Base-by-base conservation (phyloP, 306 rosid genomes). In the Vicia villosa region DNA sequence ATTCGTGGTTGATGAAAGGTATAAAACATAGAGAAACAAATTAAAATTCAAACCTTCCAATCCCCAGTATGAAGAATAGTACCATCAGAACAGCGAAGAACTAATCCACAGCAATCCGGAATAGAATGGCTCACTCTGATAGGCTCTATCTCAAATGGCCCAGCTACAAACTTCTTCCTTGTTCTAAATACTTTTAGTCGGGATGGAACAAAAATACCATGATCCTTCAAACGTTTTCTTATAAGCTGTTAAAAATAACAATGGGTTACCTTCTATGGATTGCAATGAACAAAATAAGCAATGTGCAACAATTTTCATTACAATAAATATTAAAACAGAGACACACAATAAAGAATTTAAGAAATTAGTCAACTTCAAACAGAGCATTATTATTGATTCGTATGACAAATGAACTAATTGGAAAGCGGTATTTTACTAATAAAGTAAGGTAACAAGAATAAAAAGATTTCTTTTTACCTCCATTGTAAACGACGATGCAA, bases 11-110 rank as follows among this genome's bases (percentile, higher is more conserved):
- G 59, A 58, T 1, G 51, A 36, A 19, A 58, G 58, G 63, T 12
- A 46, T 37, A 61, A 30, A 19, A 66, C 22, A 50, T 14, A 66
- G 20, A 69, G 15, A 21, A 76, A 43, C 52, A 50, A 50, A 36
- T 59, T 24, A 60, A 52, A 41, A 70, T 42, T 69, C 59, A 85
- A 45, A 93, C 98, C 97, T 93, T 93, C 98, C 98, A 93, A 77
- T 93, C 98, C 81, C 98, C 98, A 11, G 98, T 93, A 72, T 93
- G 97, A 85, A 93, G 91, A 76, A 93, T 90, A 49, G 90, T 93
- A 51, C 98, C 98, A 83, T 93, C 94, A 79, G 96, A 73, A 70
- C 98, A 93, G 70, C 98, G 98, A 75, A 93, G 97, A 79, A 93
- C 96, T 80, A 93, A 80, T 51, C 98, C 97, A 63, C 98, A 90